Conservation (phyloP, 345 rosid species). For the Citrus mangshanensis region DNA sequence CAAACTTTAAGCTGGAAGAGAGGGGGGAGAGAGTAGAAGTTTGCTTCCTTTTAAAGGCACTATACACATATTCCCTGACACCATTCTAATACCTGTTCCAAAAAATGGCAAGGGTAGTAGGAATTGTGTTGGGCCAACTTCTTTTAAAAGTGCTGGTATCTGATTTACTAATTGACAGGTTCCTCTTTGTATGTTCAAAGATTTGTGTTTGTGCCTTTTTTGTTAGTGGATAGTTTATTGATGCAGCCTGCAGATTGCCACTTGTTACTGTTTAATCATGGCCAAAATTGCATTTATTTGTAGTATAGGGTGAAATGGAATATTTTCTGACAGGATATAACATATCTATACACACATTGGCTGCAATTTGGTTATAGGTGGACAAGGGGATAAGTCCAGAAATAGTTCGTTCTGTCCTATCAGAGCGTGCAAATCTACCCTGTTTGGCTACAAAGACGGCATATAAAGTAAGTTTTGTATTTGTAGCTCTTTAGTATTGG, state of each 20-base stretch:
- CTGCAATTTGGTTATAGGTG: constrained; percentile 45
- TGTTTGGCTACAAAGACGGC: constrained; percentile 86
- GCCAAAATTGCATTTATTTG: not conserved
- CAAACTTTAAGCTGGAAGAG: not conserved
- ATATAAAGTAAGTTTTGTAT: constrained; percentile 47
- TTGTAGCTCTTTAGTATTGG: not conserved
- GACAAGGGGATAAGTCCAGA: constrained; percentile 82
- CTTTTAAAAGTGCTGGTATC: not conserved
- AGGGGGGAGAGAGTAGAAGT: not conserved
- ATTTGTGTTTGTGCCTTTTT: not conserved
- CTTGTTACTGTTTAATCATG: not conserved
- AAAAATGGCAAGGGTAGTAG: not conserved
- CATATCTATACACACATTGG: not conserved
- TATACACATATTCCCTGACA: not conserved
- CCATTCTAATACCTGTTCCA: not conserved
- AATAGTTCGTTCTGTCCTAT: constrained; percentile 81
- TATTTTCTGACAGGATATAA: not conserved
- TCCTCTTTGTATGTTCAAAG: not conserved
- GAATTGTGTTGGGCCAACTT: not conserved
- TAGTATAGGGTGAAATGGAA: not conserved
- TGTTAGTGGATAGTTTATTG: not conserved
- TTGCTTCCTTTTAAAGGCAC: not conserved
- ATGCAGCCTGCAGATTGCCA: not conserved
- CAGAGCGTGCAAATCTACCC: constrained; percentile 77
- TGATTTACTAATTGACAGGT: not conserved